These are phyloP conservation scores for Celoporthe dispersa DNA, from an alignment of 2,329 filamentous ascomycete species.

Conservation along the genomic window DNA sequence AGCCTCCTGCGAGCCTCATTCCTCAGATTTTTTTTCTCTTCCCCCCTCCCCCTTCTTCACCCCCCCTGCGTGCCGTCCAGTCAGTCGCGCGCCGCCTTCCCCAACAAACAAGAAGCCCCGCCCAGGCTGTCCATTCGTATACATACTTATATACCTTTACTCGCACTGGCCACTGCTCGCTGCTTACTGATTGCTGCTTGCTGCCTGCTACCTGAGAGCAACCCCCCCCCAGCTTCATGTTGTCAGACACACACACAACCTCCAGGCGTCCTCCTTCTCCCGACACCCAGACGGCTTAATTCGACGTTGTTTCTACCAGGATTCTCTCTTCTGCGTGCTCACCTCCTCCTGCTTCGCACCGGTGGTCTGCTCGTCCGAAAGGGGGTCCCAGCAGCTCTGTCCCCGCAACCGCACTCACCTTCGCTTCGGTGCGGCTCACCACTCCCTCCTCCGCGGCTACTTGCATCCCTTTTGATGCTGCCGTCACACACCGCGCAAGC, in stretches of 20 bases:
- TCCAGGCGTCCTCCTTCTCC: constrained; percentile 16
- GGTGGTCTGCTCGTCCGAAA: constrained; percentile 28
- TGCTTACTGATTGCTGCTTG: neutral
- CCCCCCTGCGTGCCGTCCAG: neutral
- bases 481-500: constrained; percentile 35
- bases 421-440: constrained; percentile 28
- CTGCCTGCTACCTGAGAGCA: neutral
- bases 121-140: neutral
- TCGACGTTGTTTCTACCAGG: constrained; percentile 24
- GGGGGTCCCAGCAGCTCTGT: constrained; percentile 26
- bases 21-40: constrained; percentile 1
- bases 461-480: constrained; percentile 35
- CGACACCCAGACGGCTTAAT: constrained; percentile 24
- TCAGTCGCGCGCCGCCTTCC: neutral
- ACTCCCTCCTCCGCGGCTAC: constrained; percentile 33
- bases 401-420: constrained; percentile 22
- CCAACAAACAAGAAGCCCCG: neutral
- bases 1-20: constrained; percentile 3
- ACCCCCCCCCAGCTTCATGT: constrained; percentile 20
- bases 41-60: neutral
- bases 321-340: constrained; percentile 24
- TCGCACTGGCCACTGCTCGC: neutral
- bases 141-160: neutral
- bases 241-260: constrained; percentile 22
- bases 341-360: constrained; percentile 32